Evolutionary conservation across 805 yeast genomes (phyloP), one percentile per base, ranked within the genome.

Genomic region (Monosporozyma servazzii): DNA sequence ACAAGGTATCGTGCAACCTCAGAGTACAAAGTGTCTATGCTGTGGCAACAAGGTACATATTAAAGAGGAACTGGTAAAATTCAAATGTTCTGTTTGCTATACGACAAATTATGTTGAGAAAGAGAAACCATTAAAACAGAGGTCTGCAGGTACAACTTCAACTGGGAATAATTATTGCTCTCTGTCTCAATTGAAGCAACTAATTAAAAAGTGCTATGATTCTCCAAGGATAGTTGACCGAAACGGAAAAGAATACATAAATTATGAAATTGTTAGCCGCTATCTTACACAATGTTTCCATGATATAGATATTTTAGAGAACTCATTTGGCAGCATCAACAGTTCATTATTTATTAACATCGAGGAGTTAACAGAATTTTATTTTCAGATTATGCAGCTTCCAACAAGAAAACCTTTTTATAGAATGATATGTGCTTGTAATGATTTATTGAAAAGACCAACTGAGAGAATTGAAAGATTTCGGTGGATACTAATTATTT

Each of bases 341-440:
- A 33, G 27, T 23, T 17, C 33, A 7, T 46, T 59, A 60, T 23
- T 79, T 45, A 58, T 87, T 9, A 71, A 85, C 59, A 71, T 70
- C 50, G 60, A 60, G 2, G 80, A 79, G 25, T 61, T 86, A 5
- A 65, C 66, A 1, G 62, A 71, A 21, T 72, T 76, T 20, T 86
- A 79, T 63, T 53, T 64, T 0, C 52, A 77, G 3, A 51, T 86
- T 7, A 56, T 73, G 30, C 66, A 67, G 20, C 66, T 85, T 3
- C 87, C 89, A 0, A 76, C 88, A 0, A 77, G 74, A 55, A 70
- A 78, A 50, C 91, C 91, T 0, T 72, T 80, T 50, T 77, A 71
- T 55, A 74, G 72, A 48, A 71, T 88, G 36, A 63, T 88, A 18
- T 58, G 70, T 4, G 78, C 83, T 0, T 75, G 79, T 2, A 68